Evolutionary conservation across 2,329 filamentous ascomycete species (phyloP).

Genomic region (Fonsecaea multimorphosa): DNA sequence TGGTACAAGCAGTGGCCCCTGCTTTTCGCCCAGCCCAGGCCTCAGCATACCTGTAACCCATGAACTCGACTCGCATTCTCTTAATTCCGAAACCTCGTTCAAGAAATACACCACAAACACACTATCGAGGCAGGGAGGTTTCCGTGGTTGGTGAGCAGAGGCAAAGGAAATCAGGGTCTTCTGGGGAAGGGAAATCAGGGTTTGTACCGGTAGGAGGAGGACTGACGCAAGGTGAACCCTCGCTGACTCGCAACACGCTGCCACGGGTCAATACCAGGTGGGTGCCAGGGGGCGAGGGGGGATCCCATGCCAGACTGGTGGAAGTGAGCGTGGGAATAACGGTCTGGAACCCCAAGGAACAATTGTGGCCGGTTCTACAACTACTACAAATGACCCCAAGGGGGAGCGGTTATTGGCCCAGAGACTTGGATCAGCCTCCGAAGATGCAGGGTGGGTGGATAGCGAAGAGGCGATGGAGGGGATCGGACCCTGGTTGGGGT

Average conservation of each 20-base stretch:
- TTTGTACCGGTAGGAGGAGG: not conserved
- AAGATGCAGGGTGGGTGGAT: not conserved
- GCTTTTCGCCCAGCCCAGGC: constrained; percentile 4
- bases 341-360: not conserved
- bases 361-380: not conserved
- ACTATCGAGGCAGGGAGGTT: not conserved
- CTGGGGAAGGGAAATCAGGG: not conserved
- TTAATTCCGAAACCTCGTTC: not conserved
- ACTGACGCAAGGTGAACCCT: not conserved
- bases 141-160: not conserved
- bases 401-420: not conserved
- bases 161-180: not conserved
- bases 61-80: not conserved
- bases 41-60: not conserved
- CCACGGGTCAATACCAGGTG: not conserved
- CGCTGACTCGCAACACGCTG: not conserved
- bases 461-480: constrained; percentile 1
- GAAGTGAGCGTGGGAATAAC: not conserved
- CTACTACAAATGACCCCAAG: not conserved
- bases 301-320: not conserved
- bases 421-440: not conserved
- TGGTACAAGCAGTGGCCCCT: not conserved
- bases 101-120: not conserved
- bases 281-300: not conserved
- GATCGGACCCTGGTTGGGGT: constrained; percentile 1